A percentile compares a stretch with the other conserved stretches of the same genome.
Conservation (phyloP, 2,329 filamentous ascomycete species). For the Neofusicoccum sp. region DNA sequence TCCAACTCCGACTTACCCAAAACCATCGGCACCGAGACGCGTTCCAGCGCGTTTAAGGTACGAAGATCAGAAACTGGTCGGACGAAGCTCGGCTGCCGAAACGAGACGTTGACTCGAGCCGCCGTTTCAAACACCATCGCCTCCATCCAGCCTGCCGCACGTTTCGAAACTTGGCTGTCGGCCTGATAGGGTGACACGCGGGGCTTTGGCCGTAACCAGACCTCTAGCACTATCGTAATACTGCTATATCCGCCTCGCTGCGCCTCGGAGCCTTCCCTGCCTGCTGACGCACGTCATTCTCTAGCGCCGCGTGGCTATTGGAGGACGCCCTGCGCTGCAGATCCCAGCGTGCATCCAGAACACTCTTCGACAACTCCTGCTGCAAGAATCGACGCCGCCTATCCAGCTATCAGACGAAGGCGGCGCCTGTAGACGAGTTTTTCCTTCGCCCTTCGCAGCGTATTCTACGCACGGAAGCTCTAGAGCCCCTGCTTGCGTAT, state of each 20-base stretch:
- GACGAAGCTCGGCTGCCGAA: neutral
- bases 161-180: neutral
- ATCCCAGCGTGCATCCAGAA: neutral
- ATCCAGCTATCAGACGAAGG: no score
- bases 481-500: neutral
- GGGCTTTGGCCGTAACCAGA: neutral
- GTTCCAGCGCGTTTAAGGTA: neutral
- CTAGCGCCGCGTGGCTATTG: constrained; percentile 11
- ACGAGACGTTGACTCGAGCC: neutral
- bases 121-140: neutral
- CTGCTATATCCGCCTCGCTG: neutral
- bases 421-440: no score
- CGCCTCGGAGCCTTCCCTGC: neutral
- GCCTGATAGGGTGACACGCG: neutral
- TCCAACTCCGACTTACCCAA: neutral
- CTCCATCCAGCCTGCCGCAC: neutral
- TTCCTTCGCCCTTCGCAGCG: neutral
- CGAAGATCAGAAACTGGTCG: neutral
- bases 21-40: neutral
- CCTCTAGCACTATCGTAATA: neutral
- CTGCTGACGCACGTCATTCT: neutral
- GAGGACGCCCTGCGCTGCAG: neutral
- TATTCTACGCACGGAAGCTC: neutral
- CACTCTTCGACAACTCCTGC: no score
- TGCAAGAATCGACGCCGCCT: no score